phyloP scores from a whole-genome alignment of 2,329 filamentous ascomycete genomes.

The Tolypocladium paradoxum region DNA sequence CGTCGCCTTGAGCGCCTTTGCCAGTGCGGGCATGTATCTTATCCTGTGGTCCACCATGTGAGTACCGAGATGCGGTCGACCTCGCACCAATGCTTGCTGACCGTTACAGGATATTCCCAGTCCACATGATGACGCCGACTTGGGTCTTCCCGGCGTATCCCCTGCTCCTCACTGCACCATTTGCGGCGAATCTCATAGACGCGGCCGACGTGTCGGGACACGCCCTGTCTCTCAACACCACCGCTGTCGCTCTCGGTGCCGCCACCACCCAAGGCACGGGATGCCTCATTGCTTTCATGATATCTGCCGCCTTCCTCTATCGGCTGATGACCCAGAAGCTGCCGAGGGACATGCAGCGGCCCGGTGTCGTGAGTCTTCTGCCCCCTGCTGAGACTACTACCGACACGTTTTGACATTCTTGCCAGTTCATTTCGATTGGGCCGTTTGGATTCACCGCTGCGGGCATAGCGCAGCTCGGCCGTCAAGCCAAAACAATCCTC shows the following conservation, averaged over 20 bases:
- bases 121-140: constrained; percentile 75
- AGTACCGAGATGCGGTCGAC: constrained; percentile 7
- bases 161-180: constrained; percentile 63
- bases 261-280: constrained; percentile 43
- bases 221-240: too few species aligned
- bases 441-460: constrained; percentile 52
- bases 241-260: constrained; percentile 37
- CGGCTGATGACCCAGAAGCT: constrained; percentile 82
- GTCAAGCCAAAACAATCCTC: constrained; percentile 29
- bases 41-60: constrained; percentile 56
- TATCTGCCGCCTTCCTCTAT: constrained; percentile 76
- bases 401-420: not conserved
- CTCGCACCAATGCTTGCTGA: not conserved
- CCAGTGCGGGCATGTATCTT: constrained; percentile 63
- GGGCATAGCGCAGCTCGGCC: constrained; percentile 37
- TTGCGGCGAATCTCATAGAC: constrained; percentile 49
- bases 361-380: constrained; percentile 48
- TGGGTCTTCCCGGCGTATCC: constrained; percentile 87
- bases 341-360: constrained; percentile 62
- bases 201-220: constrained; percentile 31
- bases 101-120: constrained; percentile 39
- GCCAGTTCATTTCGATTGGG: constrained; percentile 67
- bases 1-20: constrained; percentile 52
- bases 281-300: constrained; percentile 57
- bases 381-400: not conserved